Evolutionary conservation across 352 stramenopile species (phyloP).

Genomic region (Phytophthora vignae): DNA sequence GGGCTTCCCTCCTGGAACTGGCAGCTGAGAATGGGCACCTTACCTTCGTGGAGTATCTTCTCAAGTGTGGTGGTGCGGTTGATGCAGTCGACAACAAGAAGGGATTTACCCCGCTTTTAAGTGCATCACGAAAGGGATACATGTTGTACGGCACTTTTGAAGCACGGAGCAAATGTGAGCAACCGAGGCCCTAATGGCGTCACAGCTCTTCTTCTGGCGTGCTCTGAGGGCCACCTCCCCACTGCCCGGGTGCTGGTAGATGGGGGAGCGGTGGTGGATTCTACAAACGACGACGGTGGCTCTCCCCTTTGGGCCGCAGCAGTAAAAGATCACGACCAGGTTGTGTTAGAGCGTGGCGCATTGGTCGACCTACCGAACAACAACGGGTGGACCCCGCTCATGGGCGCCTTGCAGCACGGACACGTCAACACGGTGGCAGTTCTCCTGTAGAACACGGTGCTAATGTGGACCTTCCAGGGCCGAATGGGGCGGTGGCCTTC

Average conservation of each 20-base stretch:
- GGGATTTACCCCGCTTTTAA: neutral
- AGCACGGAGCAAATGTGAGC: neutral
- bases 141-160: neutral
- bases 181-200: neutral
- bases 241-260: neutral
- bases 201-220: conserved; percentile 3
- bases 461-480: neutral
- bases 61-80: neutral
- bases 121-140: neutral
- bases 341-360: neutral
- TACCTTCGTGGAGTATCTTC: neutral
- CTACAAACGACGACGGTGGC: neutral
- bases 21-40: neutral
- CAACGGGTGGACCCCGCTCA: conserved; percentile 2
- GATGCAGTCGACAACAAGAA: neutral
- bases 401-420: neutral
- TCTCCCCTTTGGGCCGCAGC: neutral
- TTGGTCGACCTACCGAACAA: neutral
- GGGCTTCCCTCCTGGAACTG: neutral
- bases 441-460: neutral
- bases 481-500: neutral
- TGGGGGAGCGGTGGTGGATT: neutral
- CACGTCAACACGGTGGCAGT: neutral
- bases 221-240: too few relatives aligned
- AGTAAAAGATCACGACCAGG: neutral